Conservation (phyloP, 2,329 filamentous ascomycete species). For the Aspergillus awamori region DNA sequence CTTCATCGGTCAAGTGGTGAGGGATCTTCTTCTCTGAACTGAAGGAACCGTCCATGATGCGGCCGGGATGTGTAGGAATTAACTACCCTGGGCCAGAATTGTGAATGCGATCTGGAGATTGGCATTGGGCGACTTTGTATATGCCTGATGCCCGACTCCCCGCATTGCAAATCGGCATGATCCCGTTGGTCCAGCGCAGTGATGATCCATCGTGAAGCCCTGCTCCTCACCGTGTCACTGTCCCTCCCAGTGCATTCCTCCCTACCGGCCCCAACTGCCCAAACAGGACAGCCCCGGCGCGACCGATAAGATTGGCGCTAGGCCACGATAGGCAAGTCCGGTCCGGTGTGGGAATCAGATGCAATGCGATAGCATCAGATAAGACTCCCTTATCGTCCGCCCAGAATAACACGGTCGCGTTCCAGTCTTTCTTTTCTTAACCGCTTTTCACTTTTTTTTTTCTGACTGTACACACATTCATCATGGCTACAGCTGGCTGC, state of each 20-base stretch:
- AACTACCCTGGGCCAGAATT: background rate
- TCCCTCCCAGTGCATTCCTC: background rate
- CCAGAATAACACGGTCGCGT: background rate
- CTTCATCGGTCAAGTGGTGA: background rate
- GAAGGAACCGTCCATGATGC: background rate
- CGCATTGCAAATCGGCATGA: background rate
- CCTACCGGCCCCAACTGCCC: background rate
- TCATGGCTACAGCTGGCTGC: background rate
- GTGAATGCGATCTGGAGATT: background rate
- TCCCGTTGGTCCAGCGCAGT: conserved; percentile 8
- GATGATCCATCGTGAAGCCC: background rate
- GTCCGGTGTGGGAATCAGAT: background rate
- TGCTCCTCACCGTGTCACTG: too few species aligned
- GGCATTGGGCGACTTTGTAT: conserved; percentile 1
- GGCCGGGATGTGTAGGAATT: background rate
- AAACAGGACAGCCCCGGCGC: background rate
- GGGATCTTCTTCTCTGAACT: conserved; percentile 1
- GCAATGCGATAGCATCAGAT: background rate
- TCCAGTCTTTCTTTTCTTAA: background rate
- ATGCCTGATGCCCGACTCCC: background rate
- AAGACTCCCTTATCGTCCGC: background rate
- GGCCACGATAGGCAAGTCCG: background rate
- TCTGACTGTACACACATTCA: background rate
- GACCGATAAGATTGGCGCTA: background rate
- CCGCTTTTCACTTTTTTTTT: background rate